Evolutionary conservation across 2,329 filamentous ascomycete species (phyloP).

Genomic region (Phialocephala sp.): DNA sequence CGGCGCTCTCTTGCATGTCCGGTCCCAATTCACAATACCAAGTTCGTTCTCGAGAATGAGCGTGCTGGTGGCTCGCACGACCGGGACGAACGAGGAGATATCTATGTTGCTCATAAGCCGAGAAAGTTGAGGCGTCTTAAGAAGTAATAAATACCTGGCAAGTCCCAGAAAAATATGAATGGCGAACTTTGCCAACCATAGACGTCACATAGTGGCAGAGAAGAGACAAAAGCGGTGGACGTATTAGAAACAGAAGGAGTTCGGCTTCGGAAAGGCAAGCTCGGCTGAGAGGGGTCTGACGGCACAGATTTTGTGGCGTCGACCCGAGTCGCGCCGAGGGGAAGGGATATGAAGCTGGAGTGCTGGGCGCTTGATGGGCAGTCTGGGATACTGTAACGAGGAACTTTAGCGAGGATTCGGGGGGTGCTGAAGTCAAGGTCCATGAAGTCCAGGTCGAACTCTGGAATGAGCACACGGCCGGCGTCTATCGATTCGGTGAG

Average conservation of each 20-base stretch:
- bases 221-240: not conserved
- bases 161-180: slow-evolving; percentile 14
- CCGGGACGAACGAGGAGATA: slow-evolving; percentile 10
- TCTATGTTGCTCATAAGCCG: slow-evolving; percentile 8
- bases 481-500: not conserved
- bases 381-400: not conserved
- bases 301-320: not conserved
- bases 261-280: not conserved
- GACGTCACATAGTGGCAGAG: not conserved
- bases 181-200: not conserved
- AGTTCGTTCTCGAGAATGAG: slow-evolving; percentile 12
- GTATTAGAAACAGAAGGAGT: not conserved
- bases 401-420: not conserved
- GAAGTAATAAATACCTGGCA: slow-evolving; percentile 13
- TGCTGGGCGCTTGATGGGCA: not conserved
- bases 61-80: slow-evolving; percentile 11
- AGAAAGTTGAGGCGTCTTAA: slow-evolving; percentile 9
- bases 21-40: slow-evolving; percentile 8
- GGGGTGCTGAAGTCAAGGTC: not conserved
- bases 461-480: not conserved
- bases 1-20: slow-evolving; percentile 2
- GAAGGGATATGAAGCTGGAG: not conserved
- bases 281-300: not conserved
- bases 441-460: not conserved
- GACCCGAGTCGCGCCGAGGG: not conserved